Conservation (phyloP, 129 eudicot species). For the Lactuca saligna region DNA sequence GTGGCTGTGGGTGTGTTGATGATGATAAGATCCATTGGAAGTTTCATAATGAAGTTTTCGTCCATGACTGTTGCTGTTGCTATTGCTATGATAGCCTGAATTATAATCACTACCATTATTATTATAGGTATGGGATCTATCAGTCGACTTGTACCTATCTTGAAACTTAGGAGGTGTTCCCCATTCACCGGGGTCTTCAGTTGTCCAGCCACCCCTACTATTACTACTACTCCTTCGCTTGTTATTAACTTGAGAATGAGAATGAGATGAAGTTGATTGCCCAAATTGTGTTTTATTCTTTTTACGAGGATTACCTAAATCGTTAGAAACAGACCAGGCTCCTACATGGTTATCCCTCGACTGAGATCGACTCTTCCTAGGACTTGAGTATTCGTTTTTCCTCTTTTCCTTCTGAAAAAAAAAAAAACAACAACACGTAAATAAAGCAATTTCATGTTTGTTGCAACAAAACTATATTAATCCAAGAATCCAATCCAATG, state of each 20-base stretch:
- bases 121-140: slow-evolving; percentile 18
- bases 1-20: slow-evolving; percentile 41
- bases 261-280: slow-evolving; percentile 34
- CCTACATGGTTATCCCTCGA: slow-evolving; percentile 38
- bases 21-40: background rate
- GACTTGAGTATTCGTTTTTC: slow-evolving; percentile 52
- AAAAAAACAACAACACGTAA: background rate
- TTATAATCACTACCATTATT: slow-evolving; percentile 39
- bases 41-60: slow-evolving; percentile 29
- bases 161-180: slow-evolving; percentile 64
- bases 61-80: background rate
- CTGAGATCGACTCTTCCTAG: slow-evolving; percentile 30
- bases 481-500: no score
- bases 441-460: background rate
- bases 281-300: slow-evolving; percentile 44
- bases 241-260: slow-evolving; percentile 40
- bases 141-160: slow-evolving; percentile 26
- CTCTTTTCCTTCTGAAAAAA: slow-evolving; percentile 52
- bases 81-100: slow-evolving; percentile 36
- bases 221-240: slow-evolving; percentile 40
- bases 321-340: slow-evolving; percentile 53
- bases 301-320: slow-evolving; percentile 47
- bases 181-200: slow-evolving; percentile 69
- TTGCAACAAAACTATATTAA: background rate
- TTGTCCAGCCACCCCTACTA: slow-evolving; percentile 60